These are phyloP conservation scores for Ascochyta rabiei DNA, from an alignment of 2,329 filamentous ascomycete genomes.

Conservation along the genomic window DNA sequence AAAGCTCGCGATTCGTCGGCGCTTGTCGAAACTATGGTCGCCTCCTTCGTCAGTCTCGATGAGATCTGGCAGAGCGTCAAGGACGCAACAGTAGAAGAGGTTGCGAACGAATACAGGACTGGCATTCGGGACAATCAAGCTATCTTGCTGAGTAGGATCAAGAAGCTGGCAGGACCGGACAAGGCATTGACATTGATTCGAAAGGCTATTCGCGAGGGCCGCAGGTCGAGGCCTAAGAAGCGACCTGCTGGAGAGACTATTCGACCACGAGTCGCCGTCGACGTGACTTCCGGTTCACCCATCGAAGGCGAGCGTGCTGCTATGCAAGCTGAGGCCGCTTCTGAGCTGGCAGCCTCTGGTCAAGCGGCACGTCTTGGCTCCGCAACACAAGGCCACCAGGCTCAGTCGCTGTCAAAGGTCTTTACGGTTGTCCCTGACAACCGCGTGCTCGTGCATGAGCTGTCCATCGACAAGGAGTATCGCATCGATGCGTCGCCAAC, in stretches of 20 bases:
- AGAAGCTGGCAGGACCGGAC: conserved; percentile 74
- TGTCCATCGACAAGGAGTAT: conserved; percentile 80
- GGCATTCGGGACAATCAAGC: conserved; percentile 83
- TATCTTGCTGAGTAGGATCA: conserved; percentile 78
- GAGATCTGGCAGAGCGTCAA: conserved; percentile 85
- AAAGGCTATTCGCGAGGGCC: conserved; percentile 74
- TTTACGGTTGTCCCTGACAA: conserved; percentile 73
- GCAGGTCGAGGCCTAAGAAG: conserved; percentile 68
- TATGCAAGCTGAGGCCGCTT: conserved; percentile 43
- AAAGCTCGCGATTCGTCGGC: conserved; percentile 80
- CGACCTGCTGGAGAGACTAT: conserved; percentile 70
- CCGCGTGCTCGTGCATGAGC: conserved; percentile 75
- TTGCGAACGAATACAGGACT: conserved; percentile 76
- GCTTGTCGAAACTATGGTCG: conserved; percentile 82
- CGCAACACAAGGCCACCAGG: conserved; percentile 40
- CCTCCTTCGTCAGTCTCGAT: conserved; percentile 83
- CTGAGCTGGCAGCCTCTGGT: conserved; percentile 37
- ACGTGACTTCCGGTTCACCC: conserved; percentile 35
- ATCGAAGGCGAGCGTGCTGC: conserved; percentile 43
- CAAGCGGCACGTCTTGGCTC: conserved; percentile 14
- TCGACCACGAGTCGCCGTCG: conserved; percentile 69
- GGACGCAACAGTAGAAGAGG: conserved; percentile 73
- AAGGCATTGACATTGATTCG: conserved; percentile 75
- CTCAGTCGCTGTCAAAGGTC: conserved; percentile 58
- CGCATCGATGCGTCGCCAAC: conserved; percentile 66